Percentiles rank a stretch among this genome's conserved stretches.
phyloP scores from a whole-genome alignment of 1,139 yeast species.

The Hansenula lynferdii region DNA sequence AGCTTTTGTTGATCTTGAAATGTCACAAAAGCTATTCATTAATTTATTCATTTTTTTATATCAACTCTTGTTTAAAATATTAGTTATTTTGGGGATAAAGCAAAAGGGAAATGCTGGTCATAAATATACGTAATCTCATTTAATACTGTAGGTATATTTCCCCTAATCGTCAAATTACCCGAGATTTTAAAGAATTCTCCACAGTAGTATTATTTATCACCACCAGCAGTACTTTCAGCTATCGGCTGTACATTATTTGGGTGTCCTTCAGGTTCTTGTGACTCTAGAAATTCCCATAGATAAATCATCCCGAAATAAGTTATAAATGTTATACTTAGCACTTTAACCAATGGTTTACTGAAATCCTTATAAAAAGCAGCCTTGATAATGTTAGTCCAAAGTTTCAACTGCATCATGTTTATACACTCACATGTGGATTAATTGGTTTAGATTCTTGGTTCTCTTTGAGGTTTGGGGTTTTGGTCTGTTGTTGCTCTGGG shows the following conservation, averaged over 20 bases:
- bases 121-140: constrained; percentile 1
- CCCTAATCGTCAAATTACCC: too few species aligned
- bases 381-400: constrained; percentile 9
- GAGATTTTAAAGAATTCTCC: too few species aligned
- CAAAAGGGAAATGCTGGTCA: constrained; percentile 22
- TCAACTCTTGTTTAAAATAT: background rate
- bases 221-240: background rate
- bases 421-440: background rate
- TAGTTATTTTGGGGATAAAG: constrained; percentile 7
- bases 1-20: too few species aligned
- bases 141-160: background rate
- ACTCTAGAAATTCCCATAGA: constrained; percentile 37
- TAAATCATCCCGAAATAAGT: constrained; percentile 38
- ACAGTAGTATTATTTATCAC: too few species aligned
- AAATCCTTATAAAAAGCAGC: constrained; percentile 37
- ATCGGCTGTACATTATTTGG: background rate
- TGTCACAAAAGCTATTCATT: background rate
- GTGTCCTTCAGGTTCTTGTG: constrained; percentile 12
- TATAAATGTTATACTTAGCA: constrained; percentile 34
- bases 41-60: background rate
- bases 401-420: background rate
- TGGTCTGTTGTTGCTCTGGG: background rate
- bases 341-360: constrained; percentile 37
- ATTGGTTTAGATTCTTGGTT: background rate
- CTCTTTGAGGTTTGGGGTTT: background rate